Conservation (phyloP, 1,284 basidiomycete genomes). For the Trametes versicolor region DNA sequence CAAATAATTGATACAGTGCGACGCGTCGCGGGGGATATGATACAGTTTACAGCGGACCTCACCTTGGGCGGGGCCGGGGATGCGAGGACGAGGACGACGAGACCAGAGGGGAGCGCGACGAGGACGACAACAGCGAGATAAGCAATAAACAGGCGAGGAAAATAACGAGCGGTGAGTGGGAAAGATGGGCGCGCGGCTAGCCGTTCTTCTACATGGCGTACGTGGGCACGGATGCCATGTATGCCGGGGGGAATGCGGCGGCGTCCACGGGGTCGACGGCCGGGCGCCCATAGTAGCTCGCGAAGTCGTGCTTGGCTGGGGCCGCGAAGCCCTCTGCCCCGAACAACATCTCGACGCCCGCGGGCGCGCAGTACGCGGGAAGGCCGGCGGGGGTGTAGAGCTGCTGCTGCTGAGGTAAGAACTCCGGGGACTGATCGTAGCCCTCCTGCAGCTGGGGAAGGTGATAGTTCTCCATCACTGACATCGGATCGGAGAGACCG, state of each 20-base stretch:
- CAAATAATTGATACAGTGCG: conserved; percentile 37
- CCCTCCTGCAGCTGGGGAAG: conserved; percentile 26
- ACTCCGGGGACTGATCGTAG: conserved; percentile 33
- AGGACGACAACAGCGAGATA: conserved; percentile 23
- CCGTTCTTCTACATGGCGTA: conserved; percentile 37
- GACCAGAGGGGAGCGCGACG: conserved; percentile 10
- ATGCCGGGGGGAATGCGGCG: conserved; percentile 30
- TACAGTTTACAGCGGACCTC: conserved; percentile 33
- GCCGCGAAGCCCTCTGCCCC: conserved; percentile 28
- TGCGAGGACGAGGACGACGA: conserved; percentile 4
- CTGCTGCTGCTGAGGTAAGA: conserved; percentile 34
- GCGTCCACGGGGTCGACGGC: conserved; percentile 25
- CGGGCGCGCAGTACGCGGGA: conserved; percentile 25
- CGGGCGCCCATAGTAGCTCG: conserved; percentile 32
- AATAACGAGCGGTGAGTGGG: conserved; percentile 35
- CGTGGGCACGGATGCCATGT: conserved; percentile 28
- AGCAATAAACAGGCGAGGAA: conserved; percentile 29
- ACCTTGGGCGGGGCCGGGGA: conserved; percentile 16
- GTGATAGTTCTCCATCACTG: conserved; percentile 27
- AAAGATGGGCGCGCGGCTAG: conserved; percentile 21
- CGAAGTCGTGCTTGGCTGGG: conserved; percentile 31
- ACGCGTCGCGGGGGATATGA: conserved; percentile 33
- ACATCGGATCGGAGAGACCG: conserved; percentile 28
- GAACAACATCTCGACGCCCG: conserved; percentile 32
- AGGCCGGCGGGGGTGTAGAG: conserved; percentile 23